Evolutionary conservation across 2,329 filamentous ascomycete genomes (phyloP).

Genomic region (Pyrenophora tritici-repentis): DNA sequence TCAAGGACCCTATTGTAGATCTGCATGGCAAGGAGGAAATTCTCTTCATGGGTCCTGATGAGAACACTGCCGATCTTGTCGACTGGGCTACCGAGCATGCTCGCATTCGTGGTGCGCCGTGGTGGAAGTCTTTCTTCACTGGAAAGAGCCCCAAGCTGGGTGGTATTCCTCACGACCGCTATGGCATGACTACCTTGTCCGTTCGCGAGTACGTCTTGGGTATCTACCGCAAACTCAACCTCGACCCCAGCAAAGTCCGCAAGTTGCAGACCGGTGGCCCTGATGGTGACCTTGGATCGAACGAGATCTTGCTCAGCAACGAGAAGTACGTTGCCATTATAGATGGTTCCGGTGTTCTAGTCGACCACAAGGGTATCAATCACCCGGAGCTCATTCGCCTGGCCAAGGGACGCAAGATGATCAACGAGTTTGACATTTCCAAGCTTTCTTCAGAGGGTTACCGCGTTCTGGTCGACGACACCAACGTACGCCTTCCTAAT

Average conservation of each 20-base stretch:
- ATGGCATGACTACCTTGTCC: constrained; percentile 97
- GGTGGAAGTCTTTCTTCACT: constrained; percentile 99
- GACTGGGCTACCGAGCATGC: constrained; percentile 99
- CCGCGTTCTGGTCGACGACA: constrained; percentile 89
- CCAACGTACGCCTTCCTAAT: constrained; percentile 80
- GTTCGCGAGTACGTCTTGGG: constrained; percentile 95
- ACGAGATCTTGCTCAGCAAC: constrained; percentile 94
- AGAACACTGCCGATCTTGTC: constrained; percentile 97
- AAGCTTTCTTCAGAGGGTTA: constrained; percentile 90
- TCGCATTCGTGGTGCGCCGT: constrained; percentile 81
- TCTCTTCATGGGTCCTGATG: constrained; percentile 96
- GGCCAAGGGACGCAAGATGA: constrained; percentile 87
- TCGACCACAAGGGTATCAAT: constrained; percentile 88
- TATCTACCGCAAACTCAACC: constrained; percentile 93
- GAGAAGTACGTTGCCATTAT: constrained; percentile 96
- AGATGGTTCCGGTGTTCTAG: constrained; percentile 93
- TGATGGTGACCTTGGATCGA: constrained; percentile 94
- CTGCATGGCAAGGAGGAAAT: constrained; percentile 95
- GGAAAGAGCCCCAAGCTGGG: constrained; percentile 96
- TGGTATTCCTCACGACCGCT: constrained; percentile 92
- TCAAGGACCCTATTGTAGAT: constrained; percentile 98
- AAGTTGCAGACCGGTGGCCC: constrained; percentile 99
- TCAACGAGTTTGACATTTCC: constrained; percentile 79
- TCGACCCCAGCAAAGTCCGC: constrained; percentile 80
- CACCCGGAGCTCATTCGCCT: constrained; percentile 81